A percentile compares a stretch with the other conserved stretches of the same genome.
phyloP scores from a whole-genome alignment of 495 filamentous ascomycete species.

The Podospora appendiculata region DNA sequence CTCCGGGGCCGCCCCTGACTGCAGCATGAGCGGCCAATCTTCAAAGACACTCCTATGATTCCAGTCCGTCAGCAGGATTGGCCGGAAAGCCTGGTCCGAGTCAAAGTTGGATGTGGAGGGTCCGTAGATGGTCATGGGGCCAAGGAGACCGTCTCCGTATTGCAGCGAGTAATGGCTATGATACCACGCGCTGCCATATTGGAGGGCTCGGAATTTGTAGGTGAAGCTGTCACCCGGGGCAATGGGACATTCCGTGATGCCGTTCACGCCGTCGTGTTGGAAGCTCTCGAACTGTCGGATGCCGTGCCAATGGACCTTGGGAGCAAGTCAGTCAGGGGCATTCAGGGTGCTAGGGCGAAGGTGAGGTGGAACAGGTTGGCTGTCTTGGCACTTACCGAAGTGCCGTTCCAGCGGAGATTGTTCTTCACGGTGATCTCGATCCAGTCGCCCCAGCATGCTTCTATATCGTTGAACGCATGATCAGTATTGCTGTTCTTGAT shows the following conservation, averaged over 20 bases:
- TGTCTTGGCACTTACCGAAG: constrained; percentile 5
- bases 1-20: constrained; percentile 23
- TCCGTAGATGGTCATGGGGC: constrained; percentile 35
- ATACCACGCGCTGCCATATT: constrained; percentile 50
- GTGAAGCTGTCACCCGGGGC: constrained; percentile 32
- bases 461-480: not conserved
- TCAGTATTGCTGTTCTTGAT: not conserved
- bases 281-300: constrained; percentile 24
- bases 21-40: constrained; percentile 17
- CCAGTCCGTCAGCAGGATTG: constrained; percentile 36
- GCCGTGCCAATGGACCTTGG: constrained; percentile 19
- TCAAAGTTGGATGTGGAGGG: constrained; percentile 29
- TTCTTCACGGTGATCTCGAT: constrained; percentile 7
- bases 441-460: constrained; percentile 9
- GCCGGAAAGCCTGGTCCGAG: constrained; percentile 31
- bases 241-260: constrained; percentile 36
- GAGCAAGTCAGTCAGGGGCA: not conserved
- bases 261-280: constrained; percentile 38
- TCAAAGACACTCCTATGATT: constrained; percentile 30
- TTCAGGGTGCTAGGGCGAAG: not conserved
- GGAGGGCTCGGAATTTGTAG: constrained; percentile 40
- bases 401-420: constrained; percentile 6
- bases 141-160: constrained; percentile 32
- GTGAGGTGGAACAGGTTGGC: too few species aligned
- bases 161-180: constrained; percentile 48